A percentile compares a stretch with the other conserved stretches of the same genome.
These are phyloP conservation scores for Cutaneotrichosporon dermatis DNA, from an alignment of 1,284 basidiomycete genomes.

Conservation along the genomic window DNA sequence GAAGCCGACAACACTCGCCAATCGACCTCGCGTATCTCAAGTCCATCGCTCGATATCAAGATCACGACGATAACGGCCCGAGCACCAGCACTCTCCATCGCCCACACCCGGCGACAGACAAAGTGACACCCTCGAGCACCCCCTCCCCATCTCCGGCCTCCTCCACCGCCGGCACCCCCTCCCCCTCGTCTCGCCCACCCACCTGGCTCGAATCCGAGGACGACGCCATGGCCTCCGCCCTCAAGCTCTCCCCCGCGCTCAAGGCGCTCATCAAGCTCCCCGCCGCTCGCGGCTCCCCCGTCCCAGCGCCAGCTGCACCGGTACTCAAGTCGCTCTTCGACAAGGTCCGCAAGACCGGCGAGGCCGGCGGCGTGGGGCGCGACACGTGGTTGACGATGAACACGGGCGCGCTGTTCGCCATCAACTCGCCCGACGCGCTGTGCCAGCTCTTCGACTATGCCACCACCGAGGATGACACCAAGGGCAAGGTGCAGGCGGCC, in stretches of 20 bases:
- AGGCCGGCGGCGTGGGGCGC: conserved; percentile 15
- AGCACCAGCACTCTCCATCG: no score
- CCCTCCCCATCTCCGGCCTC: no score
- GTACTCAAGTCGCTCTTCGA: conserved; percentile 27
- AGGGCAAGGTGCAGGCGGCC: conserved; percentile 24
- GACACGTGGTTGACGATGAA: conserved; percentile 40
- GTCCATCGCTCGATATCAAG: no score
- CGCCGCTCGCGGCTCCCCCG: conserved; percentile 27
- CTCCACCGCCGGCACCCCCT: not conserved
- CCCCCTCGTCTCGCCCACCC: not conserved
- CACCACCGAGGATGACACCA: conserved; percentile 10
- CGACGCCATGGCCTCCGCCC: conserved; percentile 10
- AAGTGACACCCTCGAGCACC: not conserved
- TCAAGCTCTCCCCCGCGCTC: conserved; percentile 41
- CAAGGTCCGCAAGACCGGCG: conserved; percentile 25
- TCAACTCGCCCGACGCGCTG: conserved; percentile 42
- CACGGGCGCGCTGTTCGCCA: conserved; percentile 40
- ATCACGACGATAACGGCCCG: no score
- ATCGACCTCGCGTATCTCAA: no score
- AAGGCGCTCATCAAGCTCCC: conserved; percentile 41
- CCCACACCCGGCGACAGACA: not conserved
- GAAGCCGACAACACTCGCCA: no score
- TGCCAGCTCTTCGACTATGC: conserved; percentile 41
- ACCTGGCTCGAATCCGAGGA: not conserved
- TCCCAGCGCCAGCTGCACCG: conserved; percentile 28